Evolutionary conservation across 2,329 filamentous ascomycete genomes (phyloP).

Genomic region (Talaromyces piceae): DNA sequence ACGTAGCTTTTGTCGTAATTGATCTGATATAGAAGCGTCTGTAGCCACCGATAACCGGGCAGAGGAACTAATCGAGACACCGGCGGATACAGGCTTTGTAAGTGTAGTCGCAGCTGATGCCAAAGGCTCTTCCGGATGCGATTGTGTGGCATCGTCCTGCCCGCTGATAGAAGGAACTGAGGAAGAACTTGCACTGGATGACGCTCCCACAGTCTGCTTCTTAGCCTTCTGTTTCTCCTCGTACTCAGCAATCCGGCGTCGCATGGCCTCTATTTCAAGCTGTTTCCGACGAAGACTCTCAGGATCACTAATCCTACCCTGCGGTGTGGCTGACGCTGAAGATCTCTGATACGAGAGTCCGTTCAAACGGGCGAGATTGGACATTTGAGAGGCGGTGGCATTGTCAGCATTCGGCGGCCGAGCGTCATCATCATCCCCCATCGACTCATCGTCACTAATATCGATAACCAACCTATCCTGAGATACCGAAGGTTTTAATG

Average conservation of each 20-base stretch:
- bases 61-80: conserved; percentile 14
- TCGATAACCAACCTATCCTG: conserved; percentile 69
- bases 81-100: background rate
- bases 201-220: conserved; percentile 26
- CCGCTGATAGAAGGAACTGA: conserved; percentile 12
- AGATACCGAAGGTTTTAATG: conserved; percentile 54
- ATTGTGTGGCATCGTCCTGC: conserved; percentile 7
- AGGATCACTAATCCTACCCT: conserved; percentile 30
- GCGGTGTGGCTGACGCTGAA: conserved; percentile 26
- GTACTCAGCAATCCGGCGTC: conserved; percentile 43
- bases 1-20: conserved; percentile 30
- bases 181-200: conserved; percentile 13
- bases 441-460: conserved; percentile 65
- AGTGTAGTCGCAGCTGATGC: background rate
- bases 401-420: conserved; percentile 22
- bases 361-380: background rate
- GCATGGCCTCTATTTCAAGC: conserved; percentile 42
- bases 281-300: conserved; percentile 43
- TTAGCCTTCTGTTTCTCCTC: conserved; percentile 30
- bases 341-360: conserved; percentile 13
- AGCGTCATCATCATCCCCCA: conserved; percentile 23
- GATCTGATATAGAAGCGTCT: conserved; percentile 20
- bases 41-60: conserved; percentile 16
- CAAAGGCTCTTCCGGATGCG: background rate
- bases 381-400: background rate